Evolutionary conservation across 768 basidiomycete genomes (phyloP).

Genomic region (Macrocybe gigantea): DNA sequence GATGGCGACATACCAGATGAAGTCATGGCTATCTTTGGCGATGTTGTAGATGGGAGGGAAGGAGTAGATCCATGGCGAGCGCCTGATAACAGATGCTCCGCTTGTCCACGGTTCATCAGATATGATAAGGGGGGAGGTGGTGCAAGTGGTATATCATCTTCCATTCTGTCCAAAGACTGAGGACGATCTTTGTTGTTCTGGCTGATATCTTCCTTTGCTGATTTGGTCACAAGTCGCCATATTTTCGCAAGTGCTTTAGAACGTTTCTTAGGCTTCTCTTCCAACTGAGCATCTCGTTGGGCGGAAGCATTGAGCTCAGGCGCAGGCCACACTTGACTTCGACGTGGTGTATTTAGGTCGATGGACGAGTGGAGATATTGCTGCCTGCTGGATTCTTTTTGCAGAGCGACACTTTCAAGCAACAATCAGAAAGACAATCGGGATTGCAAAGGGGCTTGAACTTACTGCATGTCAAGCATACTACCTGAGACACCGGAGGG

Average conservation of each 20-base stretch:
- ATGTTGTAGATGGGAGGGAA: constrained; percentile 55
- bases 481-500: constrained; percentile 81
- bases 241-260: constrained; percentile 74
- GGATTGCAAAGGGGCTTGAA: constrained; percentile 13
- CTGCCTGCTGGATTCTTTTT: constrained; percentile 47
- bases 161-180: constrained; percentile 37
- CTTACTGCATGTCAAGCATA: constrained; percentile 92
- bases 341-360: constrained; percentile 35
- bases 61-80: constrained; percentile 65
- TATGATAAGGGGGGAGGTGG: constrained; percentile 92
- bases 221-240: constrained; percentile 71
- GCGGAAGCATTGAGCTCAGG: constrained; percentile 22
- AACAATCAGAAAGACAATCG: constrained; percentile 7
- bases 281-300: constrained; percentile 15
- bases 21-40: constrained; percentile 47
- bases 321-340: constrained; percentile 48
- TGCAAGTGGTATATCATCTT: constrained; percentile 73
- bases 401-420: constrained; percentile 61
- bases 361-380: constrained; percentile 19
- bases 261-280: constrained; percentile 67
- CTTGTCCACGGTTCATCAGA: constrained; percentile 64
- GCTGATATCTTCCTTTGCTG: constrained; percentile 33
- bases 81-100: constrained; percentile 28
- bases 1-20: constrained; percentile 67
- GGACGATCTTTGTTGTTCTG: constrained; percentile 23